Evolutionary conservation across 2,329 filamentous ascomycete species (phyloP), one percentile per base, ranked within the genome.

Genomic region (Cryphonectria japonica): DNA sequence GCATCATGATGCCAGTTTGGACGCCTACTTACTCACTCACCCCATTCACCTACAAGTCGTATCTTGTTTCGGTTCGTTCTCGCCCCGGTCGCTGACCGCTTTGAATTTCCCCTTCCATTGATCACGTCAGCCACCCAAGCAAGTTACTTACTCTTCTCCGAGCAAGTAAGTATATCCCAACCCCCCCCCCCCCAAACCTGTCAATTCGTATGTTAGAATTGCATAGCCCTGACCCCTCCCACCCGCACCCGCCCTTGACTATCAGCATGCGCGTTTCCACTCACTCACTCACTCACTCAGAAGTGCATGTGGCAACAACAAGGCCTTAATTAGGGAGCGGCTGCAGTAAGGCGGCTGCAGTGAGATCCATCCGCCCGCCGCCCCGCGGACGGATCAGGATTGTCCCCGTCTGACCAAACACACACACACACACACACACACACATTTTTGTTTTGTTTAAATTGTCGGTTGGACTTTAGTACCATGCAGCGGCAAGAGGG

Each of bases 291-390:
- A 26, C 26, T 26, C 26, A 26, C 26, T 26, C 26, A 26, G 26
- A 26, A 26, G 26, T 26, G 26, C 26, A 26, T 13, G 11, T 60
- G 57, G 57, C 29, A 60, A 60, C 32, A 19, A 19, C 26, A 5
- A 59, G n/a, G 9, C 11, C 4, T n/a, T 1, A 26, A 26, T 5
- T 46, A 16, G 29, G 54, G 29, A 19, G 59, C 59, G 59, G 59
- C 59, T 61, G 59, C 59, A 61, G 26, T 61, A n/a, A 39, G 59
- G 59, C 59, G 59, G 59, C 32, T 39, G 59, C 59, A 61, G 59
- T 61, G 3, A 61, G 59, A 61, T 39, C 8, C 59, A 34, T 7
- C 59, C 59, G 59, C 59, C 14, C 26, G 26, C 26, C 26, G 26
- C 26, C 32, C 6, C 6, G 59, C 16, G 16, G 59, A 26, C 19